A percentile compares a stretch with the other conserved stretches of the same genome.
These are phyloP conservation scores for Leccinum angustisporum DNA, from an alignment of 1,284 basidiomycete species.

Conservation along the genomic window DNA sequence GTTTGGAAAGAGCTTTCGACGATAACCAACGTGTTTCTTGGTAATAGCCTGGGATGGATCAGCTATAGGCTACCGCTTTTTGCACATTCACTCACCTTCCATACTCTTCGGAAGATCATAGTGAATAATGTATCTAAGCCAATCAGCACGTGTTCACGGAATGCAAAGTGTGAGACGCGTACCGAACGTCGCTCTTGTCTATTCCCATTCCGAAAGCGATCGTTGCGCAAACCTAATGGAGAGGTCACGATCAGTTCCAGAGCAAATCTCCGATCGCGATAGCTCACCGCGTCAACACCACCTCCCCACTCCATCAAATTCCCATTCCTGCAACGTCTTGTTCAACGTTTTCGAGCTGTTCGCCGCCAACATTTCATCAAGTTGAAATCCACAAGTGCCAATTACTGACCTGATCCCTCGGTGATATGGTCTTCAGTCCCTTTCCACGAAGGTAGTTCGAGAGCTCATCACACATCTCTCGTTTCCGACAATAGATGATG, in stretches of 20 bases:
- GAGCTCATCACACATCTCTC: slow-evolving; percentile 67
- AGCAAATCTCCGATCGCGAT: neutral
- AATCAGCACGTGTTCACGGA: slow-evolving; percentile 2
- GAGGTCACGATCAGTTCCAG: neutral
- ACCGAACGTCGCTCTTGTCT: slow-evolving; percentile 81
- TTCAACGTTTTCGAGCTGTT: slow-evolving; percentile 51
- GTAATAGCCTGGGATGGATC: slow-evolving; percentile 64
- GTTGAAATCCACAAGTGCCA: neutral
- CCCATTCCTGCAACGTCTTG: slow-evolving; percentile 66
- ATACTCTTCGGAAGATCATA: slow-evolving; percentile 82
- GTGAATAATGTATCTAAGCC: slow-evolving; percentile 68
- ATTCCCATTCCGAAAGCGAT: slow-evolving; percentile 91
- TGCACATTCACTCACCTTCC: slow-evolving; percentile 56
- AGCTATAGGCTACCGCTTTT: neutral
- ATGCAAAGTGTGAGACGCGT: slow-evolving; percentile 25
- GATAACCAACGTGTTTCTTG: slow-evolving; percentile 73
- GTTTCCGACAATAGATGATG: slow-evolving; percentile 77
- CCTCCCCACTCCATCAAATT: slow-evolving; percentile 50
- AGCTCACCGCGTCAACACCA: slow-evolving; percentile 60
- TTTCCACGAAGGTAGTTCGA: slow-evolving; percentile 59
- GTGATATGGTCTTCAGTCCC: slow-evolving; percentile 79
- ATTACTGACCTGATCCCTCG: slow-evolving; percentile 52
- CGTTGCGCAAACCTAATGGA: slow-evolving; percentile 55
- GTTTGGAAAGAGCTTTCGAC: neutral
- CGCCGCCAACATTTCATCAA: neutral